Conservation (phyloP, 164 flowering plant species). For the Litsea cubeba region DNA sequence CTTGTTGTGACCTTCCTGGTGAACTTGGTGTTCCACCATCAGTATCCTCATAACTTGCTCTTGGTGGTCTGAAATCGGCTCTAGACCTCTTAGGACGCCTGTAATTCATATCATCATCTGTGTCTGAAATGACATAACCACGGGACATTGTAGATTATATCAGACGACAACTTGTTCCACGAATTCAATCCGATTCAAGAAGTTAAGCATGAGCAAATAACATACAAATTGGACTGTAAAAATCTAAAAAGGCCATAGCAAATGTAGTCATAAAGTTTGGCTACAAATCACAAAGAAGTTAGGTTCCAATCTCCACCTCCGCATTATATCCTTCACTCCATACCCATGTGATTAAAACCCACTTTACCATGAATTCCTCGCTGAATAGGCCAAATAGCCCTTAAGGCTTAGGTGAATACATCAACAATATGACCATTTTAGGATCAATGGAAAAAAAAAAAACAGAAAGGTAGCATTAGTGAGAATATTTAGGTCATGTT, state of each 20-base stretch:
- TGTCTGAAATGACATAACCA: conserved; percentile 40
- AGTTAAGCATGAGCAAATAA: background rate
- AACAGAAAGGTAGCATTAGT: background rate
- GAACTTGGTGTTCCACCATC: conserved; percentile 73
- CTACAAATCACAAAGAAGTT: background rate
- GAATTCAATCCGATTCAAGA: background rate
- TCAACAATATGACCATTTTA: no score
- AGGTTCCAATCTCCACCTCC: no score
- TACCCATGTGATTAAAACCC: no score
- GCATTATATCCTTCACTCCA: no score
- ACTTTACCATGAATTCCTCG: no score
- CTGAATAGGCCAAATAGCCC: no score
- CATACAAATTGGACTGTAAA: background rate
- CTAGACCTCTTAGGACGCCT: conserved; percentile 82
- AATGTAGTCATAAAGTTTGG: background rate
- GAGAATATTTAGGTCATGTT: background rate
- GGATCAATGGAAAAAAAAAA: background rate
- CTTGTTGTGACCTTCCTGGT: conserved; percentile 69
- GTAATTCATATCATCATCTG: conserved; percentile 67
- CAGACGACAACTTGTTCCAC: background rate
- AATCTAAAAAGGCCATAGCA: background rate
- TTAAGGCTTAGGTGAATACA: background rate
- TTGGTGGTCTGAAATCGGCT: conserved; percentile 66
- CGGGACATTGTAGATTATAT: background rate
- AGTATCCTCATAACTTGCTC: conserved; percentile 48